Percentiles rank a stretch among this genome's conserved stretches.
Conservation (phyloP, 1,284 basidiomycete species). For the Heterobasidion parviporum region DNA sequence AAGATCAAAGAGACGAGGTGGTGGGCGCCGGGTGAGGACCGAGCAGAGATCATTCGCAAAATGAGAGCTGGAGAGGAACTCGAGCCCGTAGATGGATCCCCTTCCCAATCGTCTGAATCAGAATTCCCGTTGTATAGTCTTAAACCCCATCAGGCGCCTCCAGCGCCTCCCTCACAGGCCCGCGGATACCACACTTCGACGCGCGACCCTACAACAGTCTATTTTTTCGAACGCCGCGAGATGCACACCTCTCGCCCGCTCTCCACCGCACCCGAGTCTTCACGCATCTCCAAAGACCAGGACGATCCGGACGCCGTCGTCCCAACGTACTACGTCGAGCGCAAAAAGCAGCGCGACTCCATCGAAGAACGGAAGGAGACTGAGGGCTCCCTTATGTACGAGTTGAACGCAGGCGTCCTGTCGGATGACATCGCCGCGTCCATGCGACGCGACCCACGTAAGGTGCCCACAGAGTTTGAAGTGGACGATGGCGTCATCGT, state of each 20-base stretch:
- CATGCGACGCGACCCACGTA: conserved; percentile 20
- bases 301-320: conserved; percentile 19
- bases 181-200: not conserved
- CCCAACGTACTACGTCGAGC: conserved; percentile 23
- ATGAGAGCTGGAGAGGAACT: no score
- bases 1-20: conserved; percentile 14
- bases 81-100: no score
- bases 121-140: no score
- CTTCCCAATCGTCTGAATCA: no score
- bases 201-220: not conserved
- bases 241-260: not conserved
- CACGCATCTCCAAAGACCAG: not conserved
- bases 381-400: conserved; percentile 25
- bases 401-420: conserved; percentile 24
- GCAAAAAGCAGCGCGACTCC: conserved; percentile 23
- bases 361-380: conserved; percentile 25
- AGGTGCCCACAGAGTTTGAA: conserved; percentile 20
- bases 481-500: conserved; percentile 14
- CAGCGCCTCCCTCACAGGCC: not conserved
- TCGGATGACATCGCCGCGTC: conserved; percentile 24
- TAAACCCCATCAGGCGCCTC: not conserved
- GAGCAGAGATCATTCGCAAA: not conserved
- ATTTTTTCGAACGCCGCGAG: not conserved
- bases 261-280: not conserved
- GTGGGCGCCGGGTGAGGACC: conserved; percentile 18